These are phyloP conservation scores for Sarocladiaceae sp. DNA, from an alignment of 2,329 filamentous ascomycete species.

Conservation along the genomic window DNA sequence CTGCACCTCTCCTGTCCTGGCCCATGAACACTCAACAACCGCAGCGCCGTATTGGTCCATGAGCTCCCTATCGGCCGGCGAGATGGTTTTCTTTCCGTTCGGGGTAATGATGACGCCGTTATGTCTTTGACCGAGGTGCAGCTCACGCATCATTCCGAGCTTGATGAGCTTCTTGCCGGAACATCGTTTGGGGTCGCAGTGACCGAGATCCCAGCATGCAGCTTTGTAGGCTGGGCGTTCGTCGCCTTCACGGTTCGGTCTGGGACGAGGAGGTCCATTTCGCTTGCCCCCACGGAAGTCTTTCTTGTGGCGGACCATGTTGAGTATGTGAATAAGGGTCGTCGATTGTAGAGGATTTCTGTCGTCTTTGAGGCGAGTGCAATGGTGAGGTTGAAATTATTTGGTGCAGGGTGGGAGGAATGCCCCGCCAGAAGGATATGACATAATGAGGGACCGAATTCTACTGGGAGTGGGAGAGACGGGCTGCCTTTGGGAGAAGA, in stretches of 20 bases:
- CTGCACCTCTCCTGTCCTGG: constrained; percentile 82
- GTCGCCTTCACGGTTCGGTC: constrained; percentile 40
- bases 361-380: too few relatives aligned
- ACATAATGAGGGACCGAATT: too few relatives aligned
- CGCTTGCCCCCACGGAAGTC: constrained; percentile 73
- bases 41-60: constrained; percentile 87
- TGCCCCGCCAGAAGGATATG: too few relatives aligned
- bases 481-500: too few relatives aligned
- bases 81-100: constrained; percentile 81
- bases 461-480: too few relatives aligned
- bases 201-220: constrained; percentile 94
- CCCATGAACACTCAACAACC: constrained; percentile 97
- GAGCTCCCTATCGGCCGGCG: constrained; percentile 72
- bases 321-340: background rate
- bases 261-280: constrained; percentile 51
- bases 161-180: constrained; percentile 93
- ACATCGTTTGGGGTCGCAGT: constrained; percentile 95
- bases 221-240: constrained; percentile 67
- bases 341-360: too few relatives aligned
- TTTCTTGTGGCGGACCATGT: constrained; percentile 97
- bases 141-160: constrained; percentile 85
- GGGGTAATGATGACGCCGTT: constrained; percentile 90
- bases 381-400: too few relatives aligned
- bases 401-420: too few relatives aligned
- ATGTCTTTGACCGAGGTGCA: constrained; percentile 87